phyloP scores from a whole-genome alignment of 2,329 filamentous ascomycete species.

The Diaporthe eres region DNA sequence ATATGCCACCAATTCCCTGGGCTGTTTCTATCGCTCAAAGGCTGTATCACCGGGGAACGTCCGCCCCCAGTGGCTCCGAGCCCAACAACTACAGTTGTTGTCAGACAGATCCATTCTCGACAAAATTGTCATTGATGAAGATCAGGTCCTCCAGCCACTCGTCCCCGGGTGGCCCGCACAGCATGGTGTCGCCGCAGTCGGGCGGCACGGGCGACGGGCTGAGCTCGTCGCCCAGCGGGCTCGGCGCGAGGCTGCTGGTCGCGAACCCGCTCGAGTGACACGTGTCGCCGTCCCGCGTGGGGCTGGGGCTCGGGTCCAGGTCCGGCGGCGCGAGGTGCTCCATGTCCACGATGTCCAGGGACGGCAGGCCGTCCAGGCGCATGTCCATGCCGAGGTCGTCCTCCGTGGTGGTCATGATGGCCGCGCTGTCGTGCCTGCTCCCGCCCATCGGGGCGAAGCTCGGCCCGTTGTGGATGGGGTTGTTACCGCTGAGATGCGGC shows the following conservation, averaged over 20 bases:
- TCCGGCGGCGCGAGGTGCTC: conserved; percentile 37
- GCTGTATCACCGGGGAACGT: too few species aligned
- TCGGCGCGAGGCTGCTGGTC: conserved; percentile 39
- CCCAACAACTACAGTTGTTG: not conserved
- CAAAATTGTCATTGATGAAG: conserved; percentile 41
- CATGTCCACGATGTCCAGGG: conserved; percentile 31
- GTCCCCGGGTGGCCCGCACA: conserved; percentile 39
- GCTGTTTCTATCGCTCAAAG: too few species aligned
- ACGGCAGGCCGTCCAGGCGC: conserved; percentile 23
- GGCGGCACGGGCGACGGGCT: conserved; percentile 38
- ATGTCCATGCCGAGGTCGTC: conserved; percentile 25
- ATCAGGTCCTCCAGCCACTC: conserved; percentile 41
- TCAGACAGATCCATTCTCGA: conserved; percentile 37
- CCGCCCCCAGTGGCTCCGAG: too few species aligned
- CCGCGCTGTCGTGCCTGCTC: conserved; percentile 29
- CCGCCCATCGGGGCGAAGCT: conserved; percentile 39
- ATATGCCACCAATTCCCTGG: not conserved
- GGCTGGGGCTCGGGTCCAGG: conserved; percentile 40
- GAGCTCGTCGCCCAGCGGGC: conserved; percentile 41
- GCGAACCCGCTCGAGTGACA: conserved; percentile 36
- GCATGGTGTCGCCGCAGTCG: conserved; percentile 31
- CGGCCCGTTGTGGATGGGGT: conserved; percentile 30
- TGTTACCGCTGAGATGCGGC: conserved; percentile 26
- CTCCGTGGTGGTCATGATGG: conserved; percentile 33
- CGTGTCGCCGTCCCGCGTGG: conserved; percentile 29